Conservation (phyloP, 2,329 filamentous ascomycete species). For the Chalaropsis ovoidea region DNA sequence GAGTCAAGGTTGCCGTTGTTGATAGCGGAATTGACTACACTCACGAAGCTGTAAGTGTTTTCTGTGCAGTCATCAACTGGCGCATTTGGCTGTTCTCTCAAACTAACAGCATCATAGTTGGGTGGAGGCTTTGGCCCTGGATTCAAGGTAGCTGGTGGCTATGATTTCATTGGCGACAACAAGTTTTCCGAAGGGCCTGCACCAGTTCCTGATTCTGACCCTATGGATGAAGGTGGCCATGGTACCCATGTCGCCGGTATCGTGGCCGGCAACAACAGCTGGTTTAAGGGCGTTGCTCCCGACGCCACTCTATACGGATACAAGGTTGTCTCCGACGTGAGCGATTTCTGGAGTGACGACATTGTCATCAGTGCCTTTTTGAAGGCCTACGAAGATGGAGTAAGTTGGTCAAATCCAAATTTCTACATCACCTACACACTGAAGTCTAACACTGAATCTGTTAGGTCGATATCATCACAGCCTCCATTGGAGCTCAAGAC, state of each 20-base stretch:
- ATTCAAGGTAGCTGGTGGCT: constrained; percentile 34
- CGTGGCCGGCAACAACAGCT: constrained; percentile 25
- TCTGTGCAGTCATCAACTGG: no score
- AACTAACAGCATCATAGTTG: constrained; percentile 29
- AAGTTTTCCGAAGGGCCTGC: neutral
- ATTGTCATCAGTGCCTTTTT: constrained; percentile 33
- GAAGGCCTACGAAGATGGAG: constrained; percentile 32
- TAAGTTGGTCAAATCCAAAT: constrained; percentile 24
- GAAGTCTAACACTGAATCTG: neutral
- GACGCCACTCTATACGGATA: constrained; percentile 27
- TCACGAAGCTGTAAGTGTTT: constrained; percentile 28
- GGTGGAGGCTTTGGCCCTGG: constrained; percentile 34
- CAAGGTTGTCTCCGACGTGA: constrained; percentile 19
- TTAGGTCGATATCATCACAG: constrained; percentile 35
- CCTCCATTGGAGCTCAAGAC: constrained; percentile 34
- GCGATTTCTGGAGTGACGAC: constrained; percentile 22
- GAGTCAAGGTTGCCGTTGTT: constrained; percentile 35
- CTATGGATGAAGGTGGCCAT: constrained; percentile 28
- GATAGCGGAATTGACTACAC: constrained; percentile 37
- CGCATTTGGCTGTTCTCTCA: neutral
- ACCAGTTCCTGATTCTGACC: constrained; percentile 13
- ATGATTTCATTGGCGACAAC: constrained; percentile 33
- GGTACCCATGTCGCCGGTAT: constrained; percentile 33
- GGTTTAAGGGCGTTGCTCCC: constrained; percentile 28
- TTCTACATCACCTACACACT: neutral